Evolutionary conservation across 2,329 filamentous ascomycete species (phyloP).

Genomic region (Cladosporium cucumerinum): DNA sequence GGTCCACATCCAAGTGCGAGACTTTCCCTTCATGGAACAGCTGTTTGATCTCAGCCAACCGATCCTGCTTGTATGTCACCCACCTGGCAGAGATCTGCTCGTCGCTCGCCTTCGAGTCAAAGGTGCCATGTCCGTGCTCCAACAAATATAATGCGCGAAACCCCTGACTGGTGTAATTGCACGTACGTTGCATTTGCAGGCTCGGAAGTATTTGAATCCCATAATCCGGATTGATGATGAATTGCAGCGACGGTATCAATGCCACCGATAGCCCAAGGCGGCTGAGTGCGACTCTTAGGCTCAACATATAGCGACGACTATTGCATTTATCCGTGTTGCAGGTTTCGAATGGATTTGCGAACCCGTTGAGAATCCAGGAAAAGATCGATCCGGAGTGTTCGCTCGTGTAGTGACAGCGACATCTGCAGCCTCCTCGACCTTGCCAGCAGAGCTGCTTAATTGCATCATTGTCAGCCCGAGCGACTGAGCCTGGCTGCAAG

Average conservation of each 20-base stretch:
- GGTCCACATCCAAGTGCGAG: background rate
- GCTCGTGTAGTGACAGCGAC: background rate
- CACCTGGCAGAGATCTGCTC: background rate
- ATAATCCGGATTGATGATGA: background rate
- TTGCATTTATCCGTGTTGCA: background rate
- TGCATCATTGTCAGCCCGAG: background rate
- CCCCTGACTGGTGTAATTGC: background rate
- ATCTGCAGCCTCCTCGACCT: background rate
- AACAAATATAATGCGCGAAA: background rate
- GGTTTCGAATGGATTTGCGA: background rate
- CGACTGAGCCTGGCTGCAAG: background rate
- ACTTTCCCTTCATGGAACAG: background rate
- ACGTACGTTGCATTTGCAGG: background rate
- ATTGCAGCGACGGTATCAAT: background rate
- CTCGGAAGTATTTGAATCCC: background rate
- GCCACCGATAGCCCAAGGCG: background rate
- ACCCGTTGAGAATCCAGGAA: background rate
- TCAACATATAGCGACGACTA: background rate
- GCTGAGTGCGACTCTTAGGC: background rate
- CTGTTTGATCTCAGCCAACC: background rate
- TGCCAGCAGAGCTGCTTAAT: background rate
- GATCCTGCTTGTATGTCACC: background rate
- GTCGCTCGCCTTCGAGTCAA: background rate
- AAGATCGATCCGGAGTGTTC: background rate
- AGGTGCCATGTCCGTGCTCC: background rate